Evolutionary conservation across 805 yeast species (phyloP), one percentile per base, ranked within the genome.

Genomic region (Hanseniaspora meyeri): DNA sequence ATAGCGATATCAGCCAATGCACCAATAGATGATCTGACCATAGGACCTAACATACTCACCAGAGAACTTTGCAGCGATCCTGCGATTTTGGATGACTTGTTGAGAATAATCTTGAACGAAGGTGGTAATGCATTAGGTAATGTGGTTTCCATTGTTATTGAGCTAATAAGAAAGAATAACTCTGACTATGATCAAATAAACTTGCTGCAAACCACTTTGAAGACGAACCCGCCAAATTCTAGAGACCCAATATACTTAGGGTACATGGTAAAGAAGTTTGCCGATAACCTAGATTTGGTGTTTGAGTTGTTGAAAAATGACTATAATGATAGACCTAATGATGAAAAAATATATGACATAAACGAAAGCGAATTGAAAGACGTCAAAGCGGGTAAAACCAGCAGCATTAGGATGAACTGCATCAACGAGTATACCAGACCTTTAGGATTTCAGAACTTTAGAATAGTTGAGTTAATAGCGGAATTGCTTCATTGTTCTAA

Each of bases 401-500:
- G 9, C 1, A 55, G 43, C 4, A 47, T 45, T 12, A 72, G 62
- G 58, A 68, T 68, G 53, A 85, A 87, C 37, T 85, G 89, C 40
- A 76, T 85, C 61, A 87, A 88, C 19, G 69, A 70, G 32, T 77
- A 78, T 12, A 66, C 52, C 62, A 83, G 81, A 63, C 89, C 93
- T 1, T 71, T 93, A 24, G 98, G 98, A 0, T 87, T 91, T 67
- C 95, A 90, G 63, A 77, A 90, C 60, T 90, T 93, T 70, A 87
- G 89, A 65, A 79, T 93, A 27, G 83, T 95, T 59, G 99, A 93
- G 70, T 73, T 93, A 53, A 80, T 93, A 50, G 98, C 98, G 0
- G 99, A 93, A 65, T 74, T 93, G 43, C 75, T 93, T 57, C 98
- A 93, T 69, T 93, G 99, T 66, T 88, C 96, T n/a, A 93, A 93